Conservation (phyloP, 805 yeast species). For the Kazachstania viticola region DNA sequence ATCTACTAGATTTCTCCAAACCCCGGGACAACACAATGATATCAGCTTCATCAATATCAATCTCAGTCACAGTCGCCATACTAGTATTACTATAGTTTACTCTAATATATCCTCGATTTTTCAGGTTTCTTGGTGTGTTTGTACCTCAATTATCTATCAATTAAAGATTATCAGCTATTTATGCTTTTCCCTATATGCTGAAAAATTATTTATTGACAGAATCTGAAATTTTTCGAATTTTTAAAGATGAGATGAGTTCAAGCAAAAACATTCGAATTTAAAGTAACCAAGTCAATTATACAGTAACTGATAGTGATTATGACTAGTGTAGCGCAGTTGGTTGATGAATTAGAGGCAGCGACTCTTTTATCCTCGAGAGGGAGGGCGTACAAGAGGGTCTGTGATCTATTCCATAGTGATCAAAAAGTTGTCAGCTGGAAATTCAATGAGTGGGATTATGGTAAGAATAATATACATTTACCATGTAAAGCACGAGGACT, state of each 20-base stretch:
- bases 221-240: too few relatives aligned
- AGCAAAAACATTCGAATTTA: too few relatives aligned
- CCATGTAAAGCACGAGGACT: slow-evolving; percentile 80
- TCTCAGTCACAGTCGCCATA: slow-evolving; percentile 4
- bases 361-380: slow-evolving; percentile 21
- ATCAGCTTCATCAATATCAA: slow-evolving; percentile 72
- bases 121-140: too few relatives aligned
- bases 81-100: too few relatives aligned
- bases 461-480: slow-evolving; percentile 37
- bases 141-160: too few relatives aligned
- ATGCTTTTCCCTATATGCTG: too few relatives aligned
- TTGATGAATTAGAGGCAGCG: slow-evolving; percentile 14
- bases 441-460: slow-evolving; percentile 84
- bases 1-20: slow-evolving; percentile 42
- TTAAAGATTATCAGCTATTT: too few relatives aligned
- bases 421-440: slow-evolving; percentile 49
- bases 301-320: too few relatives aligned
- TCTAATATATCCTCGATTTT: too few relatives aligned
- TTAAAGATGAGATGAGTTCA: too few relatives aligned
- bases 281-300: too few relatives aligned
- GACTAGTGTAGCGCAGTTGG: slow-evolving; percentile 9
- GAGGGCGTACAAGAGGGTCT: slow-evolving; percentile 20
- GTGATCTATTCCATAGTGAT: slow-evolving; percentile 18
- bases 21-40: slow-evolving; percentile 72
- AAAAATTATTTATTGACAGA: too few relatives aligned